These are phyloP conservation scores for Solanum paucissectum DNA, from an alignment of 257 asterid species.

Conservation along the genomic window DNA sequence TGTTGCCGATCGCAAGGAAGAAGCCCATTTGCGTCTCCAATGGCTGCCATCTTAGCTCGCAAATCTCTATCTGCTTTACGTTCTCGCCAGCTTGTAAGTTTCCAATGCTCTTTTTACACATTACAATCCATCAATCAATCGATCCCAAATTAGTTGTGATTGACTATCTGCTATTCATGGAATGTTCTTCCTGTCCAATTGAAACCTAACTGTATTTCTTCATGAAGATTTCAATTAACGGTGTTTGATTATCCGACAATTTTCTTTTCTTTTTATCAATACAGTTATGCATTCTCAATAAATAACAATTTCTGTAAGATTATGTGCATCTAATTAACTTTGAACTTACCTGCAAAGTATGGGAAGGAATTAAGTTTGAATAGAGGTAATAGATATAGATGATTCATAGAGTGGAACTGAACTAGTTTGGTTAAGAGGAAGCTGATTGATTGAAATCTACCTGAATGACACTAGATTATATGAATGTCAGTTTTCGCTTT, in stretches of 20 bases:
- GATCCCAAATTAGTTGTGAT: background rate
- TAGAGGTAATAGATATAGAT: background rate
- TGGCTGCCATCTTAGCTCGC: slow-evolving; percentile 75
- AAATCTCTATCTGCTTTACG: slow-evolving; percentile 58
- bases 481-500: background rate
- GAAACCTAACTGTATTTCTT: background rate
- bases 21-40: slow-evolving; percentile 7
- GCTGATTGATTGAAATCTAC: background rate
- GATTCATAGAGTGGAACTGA: background rate
- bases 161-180: background rate
- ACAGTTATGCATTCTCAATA: background rate
- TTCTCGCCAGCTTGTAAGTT: slow-evolving; percentile 61
- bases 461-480: background rate
- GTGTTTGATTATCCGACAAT: background rate
- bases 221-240: background rate
- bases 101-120: background rate
- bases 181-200: background rate
- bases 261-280: background rate
- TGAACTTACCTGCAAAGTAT: background rate
- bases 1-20: background rate
- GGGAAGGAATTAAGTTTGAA: background rate
- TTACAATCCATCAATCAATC: background rate
- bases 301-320: background rate
- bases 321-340: background rate
- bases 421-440: background rate